Percentiles rank a stretch among this genome's conserved stretches.
phyloP scores from a whole-genome alignment of 768 basidiomycete species.

The Coprinopsis marcescibilis region DNA sequence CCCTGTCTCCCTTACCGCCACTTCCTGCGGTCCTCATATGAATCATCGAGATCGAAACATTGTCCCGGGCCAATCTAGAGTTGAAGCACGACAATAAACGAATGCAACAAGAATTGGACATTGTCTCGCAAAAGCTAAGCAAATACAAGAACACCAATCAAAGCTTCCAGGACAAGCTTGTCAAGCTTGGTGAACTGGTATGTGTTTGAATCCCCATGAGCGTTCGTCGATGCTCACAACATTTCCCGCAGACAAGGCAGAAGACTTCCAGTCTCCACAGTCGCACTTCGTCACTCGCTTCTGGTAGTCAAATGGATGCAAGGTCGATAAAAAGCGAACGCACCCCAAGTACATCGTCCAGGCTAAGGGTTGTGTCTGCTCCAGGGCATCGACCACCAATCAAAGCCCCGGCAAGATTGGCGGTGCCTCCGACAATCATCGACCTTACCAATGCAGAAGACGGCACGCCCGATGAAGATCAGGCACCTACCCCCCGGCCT shows the following conservation, averaged over 20 bases:
- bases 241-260: neutral
- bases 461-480: slow-evolving; percentile 8
- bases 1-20: neutral
- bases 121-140: slow-evolving; percentile 20
- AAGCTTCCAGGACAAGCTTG: slow-evolving; percentile 21
- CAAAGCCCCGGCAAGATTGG: neutral
- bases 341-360: neutral
- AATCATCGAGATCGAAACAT: slow-evolving; percentile 13
- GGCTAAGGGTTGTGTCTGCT: neutral
- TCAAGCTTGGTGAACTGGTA: slow-evolving; percentile 24
- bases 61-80: slow-evolving; percentile 8
- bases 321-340: neutral
- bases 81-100: slow-evolving; percentile 19
- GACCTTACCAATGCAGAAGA: slow-evolving; percentile 5
- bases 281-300: neutral
- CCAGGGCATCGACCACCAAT: neutral
- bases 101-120: slow-evolving; percentile 19
- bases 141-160: slow-evolving; percentile 25
- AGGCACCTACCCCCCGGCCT: slow-evolving; percentile 6
- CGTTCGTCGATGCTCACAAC: no score
- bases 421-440: neutral
- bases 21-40: slow-evolving; percentile 13
- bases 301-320: neutral
- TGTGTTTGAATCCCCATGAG: no score
- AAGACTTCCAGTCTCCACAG: neutral